Evolutionary conservation across 2,329 filamentous ascomycete species (phyloP).

Genomic region (Claviceps sp.): DNA sequence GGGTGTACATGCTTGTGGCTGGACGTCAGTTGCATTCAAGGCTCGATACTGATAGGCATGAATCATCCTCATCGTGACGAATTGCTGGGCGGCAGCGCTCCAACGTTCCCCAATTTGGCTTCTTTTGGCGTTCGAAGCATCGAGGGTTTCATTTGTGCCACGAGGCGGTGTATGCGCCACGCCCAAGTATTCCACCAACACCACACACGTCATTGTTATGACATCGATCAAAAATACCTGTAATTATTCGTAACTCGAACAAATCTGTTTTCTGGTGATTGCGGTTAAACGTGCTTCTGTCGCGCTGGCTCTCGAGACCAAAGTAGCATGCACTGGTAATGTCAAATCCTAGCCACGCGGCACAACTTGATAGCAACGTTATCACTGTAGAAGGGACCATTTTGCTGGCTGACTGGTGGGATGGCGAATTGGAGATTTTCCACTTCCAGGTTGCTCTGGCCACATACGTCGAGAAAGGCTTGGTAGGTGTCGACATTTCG

Average conservation of each 20-base stretch:
- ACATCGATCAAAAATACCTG: background rate
- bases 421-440: conserved; percentile 29
- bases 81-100: background rate
- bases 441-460: conserved; percentile 30
- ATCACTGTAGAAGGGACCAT: conserved; percentile 52
- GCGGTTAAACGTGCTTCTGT: background rate
- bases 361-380: conserved; percentile 44
- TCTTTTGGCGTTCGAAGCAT: background rate
- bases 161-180: background rate
- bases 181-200: background rate
- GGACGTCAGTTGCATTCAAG: too few relatives aligned
- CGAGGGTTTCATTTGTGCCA: background rate
- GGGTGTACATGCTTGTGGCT: too few relatives aligned
- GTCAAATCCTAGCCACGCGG: conserved; percentile 13
- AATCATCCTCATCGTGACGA: too few relatives aligned
- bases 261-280: background rate
- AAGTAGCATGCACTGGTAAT: background rate
- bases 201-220: background rate
- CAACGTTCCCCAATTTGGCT: background rate
- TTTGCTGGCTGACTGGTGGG: conserved; percentile 27
- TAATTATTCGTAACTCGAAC: background rate
- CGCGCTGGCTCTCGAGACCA: background rate
- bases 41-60: too few relatives aligned
- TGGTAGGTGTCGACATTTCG: conserved; percentile 57
- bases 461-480: conserved; percentile 47